Base-by-base conservation (phyloP, 1,284 basidiomycete genomes). In the Peniophora sp. region DNA sequence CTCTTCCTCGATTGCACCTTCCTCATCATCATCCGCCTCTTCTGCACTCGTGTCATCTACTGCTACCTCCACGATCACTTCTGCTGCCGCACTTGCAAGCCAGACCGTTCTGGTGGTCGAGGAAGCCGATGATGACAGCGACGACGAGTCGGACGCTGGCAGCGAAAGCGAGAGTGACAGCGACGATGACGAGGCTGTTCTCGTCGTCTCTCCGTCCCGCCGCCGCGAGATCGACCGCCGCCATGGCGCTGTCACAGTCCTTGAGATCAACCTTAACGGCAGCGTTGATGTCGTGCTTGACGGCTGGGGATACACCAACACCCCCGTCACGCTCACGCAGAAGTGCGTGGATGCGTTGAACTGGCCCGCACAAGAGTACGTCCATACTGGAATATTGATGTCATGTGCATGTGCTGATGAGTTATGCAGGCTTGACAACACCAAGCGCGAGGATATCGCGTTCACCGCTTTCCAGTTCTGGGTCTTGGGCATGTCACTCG, bases 401-500 rank as follows among this genome's bases (percentile, higher is more conserved):
- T 11, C n/a, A n/a, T 50, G 2, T 45, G 10, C 25, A 16, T n/a
- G 14, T 2, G 6, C 48, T 47, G 35, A 50, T 45, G 35, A 24
- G 12, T 12, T 20, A 23, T 22, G 23, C 54, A 89, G 86, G 27
- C 71, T 89, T 49, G 69, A 70, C 50, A 78, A 88, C 61, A 87
- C 85, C 19, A 79, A 86, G 60, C 81, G 88, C 22, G 86, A 89
- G 61, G 88, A 90, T 59, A 67, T 87, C 53, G 75, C 83, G 14
- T 89, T 89, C 63, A 81, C 89, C 47, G 73, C 74, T 10, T 91
- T 89, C 69, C 85, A 89, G 57, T 68, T 87, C 52, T 90, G 88
- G 88, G 79, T 89, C 1, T 68, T 90, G 20, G 85, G 83, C 35
- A 85, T 90, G 81, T 89, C 86, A 3, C 57, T 85, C 38, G 83